These are phyloP conservation scores for Tympanopsis confertula DNA, from an alignment of 2,329 filamentous ascomycete species.

Conservation along the genomic window DNA sequence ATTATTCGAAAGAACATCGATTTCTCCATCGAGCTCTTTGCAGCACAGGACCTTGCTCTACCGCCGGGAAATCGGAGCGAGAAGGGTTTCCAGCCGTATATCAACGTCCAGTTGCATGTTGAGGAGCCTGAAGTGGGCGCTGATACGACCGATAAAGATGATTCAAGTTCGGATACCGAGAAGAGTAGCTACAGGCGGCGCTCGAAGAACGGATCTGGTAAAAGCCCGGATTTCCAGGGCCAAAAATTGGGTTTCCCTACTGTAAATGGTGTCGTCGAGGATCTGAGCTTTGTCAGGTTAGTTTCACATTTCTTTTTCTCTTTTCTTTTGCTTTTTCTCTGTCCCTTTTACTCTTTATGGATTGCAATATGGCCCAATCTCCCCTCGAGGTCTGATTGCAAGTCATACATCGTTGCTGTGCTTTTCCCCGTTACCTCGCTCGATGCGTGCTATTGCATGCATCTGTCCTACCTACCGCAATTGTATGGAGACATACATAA, in stretches of 20 bases:
- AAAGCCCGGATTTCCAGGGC: background rate
- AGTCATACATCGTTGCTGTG: no score
- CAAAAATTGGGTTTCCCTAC: background rate
- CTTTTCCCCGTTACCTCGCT: no score
- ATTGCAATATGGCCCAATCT: conserved; percentile 1
- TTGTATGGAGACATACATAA: no score
- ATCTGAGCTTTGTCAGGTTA: background rate
- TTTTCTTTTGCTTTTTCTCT: conserved; percentile 3
- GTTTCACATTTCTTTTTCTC: conserved; percentile 5
- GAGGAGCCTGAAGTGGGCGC: conserved; percentile 38
- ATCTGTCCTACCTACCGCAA: no score
- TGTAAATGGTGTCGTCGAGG: conserved; percentile 5
- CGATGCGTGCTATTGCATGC: no score
- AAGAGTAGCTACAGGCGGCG: background rate
- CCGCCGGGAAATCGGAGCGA: conserved; percentile 35
- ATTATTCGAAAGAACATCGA: background rate
- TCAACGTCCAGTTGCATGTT: conserved; percentile 58
- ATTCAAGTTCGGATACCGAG: background rate
- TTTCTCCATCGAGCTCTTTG: conserved; percentile 37
- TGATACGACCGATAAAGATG: background rate
- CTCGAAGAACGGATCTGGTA: background rate
- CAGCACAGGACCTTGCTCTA: conserved; percentile 42
- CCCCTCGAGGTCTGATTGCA: conserved; percentile 1
- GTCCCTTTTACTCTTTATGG: conserved; percentile 2
- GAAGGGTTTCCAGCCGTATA: conserved; percentile 43